Evolutionary conservation across 192 early-diverging fungal genomes (phyloP).

Genomic region (Coemansia sp.): DNA sequence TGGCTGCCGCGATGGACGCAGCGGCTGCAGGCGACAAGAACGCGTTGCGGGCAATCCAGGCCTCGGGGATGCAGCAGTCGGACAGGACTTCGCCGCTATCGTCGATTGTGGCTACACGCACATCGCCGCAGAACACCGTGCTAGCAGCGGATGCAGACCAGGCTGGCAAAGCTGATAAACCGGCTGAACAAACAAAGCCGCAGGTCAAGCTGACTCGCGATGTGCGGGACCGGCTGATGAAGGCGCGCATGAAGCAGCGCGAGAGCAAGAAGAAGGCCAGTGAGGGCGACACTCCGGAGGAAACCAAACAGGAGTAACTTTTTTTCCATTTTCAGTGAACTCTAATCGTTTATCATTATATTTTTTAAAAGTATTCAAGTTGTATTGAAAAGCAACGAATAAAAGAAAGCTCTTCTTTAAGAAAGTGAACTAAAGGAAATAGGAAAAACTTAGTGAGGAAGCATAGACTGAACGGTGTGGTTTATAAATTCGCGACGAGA

Average conservation of each 20-base stretch:
- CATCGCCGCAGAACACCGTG: neutral
- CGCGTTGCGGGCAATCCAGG: conserved; percentile 40
- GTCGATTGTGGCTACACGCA: neutral
- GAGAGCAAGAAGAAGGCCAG: conserved; percentile 23
- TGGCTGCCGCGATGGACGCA: conserved; percentile 40
- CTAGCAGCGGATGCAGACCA: neutral
- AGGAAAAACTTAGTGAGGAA: conserved; percentile 5
- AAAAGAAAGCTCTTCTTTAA: too few species aligned
- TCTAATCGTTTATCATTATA: too few species aligned
- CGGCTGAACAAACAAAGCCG: neutral
- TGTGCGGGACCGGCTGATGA: conserved; percentile 45
- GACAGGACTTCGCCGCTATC: neutral
- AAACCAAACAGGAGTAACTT: neutral
- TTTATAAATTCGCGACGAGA: conserved; percentile 10
- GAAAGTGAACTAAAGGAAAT: conserved; percentile 2
- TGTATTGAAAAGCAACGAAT: too few species aligned
- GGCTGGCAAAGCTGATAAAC: neutral
- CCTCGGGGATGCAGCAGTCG: conserved; percentile 21
- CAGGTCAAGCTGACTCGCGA: conserved; percentile 34
- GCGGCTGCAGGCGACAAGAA: conserved; percentile 48
- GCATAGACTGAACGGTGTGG: conserved; percentile 55
- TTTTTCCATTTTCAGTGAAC: neutral
- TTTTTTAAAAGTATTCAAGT: too few species aligned
- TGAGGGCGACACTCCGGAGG: neutral
- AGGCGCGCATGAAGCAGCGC: conserved; percentile 44